Base-by-base conservation (phyloP, 345 rosid genomes). In the Luvunga scandens region DNA sequence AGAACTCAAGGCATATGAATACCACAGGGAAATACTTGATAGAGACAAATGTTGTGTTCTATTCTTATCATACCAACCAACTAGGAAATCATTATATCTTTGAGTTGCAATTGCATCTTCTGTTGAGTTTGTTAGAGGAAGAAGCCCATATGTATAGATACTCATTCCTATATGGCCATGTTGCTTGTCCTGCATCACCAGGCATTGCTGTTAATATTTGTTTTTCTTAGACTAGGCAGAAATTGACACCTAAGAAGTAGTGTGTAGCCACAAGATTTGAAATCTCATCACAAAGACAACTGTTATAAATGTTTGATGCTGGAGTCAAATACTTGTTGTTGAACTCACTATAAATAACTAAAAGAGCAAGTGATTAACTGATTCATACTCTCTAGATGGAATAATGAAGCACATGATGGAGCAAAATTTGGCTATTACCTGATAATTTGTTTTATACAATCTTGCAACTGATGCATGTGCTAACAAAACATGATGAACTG, bases 381-480 rank as follows among this genome's bases (percentile, higher is more conserved):
- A 14, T 2, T 13, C 3, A 38, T 42, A 18, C 1, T 14, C 50
- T 13, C 27, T 21, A 45, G 13, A 68, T 60, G 14, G n/a, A 68
- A 69, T 55, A 6, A 6, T n/a, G 31, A 66, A 9, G 48, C 14
- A 22, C 9, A 21, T 50, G 21, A 22, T n/a, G 5, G 50, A 45
- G 50, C 12, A n/a, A 0, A 16, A 22, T 9, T 70, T 16, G 8
- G 45, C 18, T 8, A 9, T 56, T 84, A 88, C 98, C 90, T 90
- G 91, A 77, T 90, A 94, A 69, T 84, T 90, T 2, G 61, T 80
- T 84, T 16, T 84, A 84, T 94, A 91, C 77, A 89, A 38, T 75
- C 75, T 85, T 53, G 92, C 89, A 68, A 85, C 86, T 7, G 93
- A 88, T 38, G 91, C 94, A 80, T 94, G 98, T 4, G 97, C 90